Base-by-base conservation (phyloP, 768 basidiomycete species). In the Gelatoporia subvermispora region DNA sequence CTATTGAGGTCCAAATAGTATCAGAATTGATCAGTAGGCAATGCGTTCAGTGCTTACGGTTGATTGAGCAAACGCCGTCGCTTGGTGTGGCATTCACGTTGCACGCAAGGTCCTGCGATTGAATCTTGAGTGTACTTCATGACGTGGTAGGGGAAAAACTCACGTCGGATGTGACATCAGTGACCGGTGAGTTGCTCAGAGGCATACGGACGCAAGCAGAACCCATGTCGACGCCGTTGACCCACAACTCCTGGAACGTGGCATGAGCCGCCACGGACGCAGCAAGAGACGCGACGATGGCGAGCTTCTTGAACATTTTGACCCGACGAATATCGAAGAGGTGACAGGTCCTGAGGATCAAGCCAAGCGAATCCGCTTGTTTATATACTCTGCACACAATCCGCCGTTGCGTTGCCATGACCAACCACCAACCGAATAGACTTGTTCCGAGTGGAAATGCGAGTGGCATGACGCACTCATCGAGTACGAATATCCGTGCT, bases 201-300 rank as follows among this genome's bases (percentile, higher is more conserved):
- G 75, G 74, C 17, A 65, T 49, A 22, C 78, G 73, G 23, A 71
- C 73, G 56, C 77, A 79, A 43, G 71, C 69, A 25, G 58, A 64
- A 42, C 72, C 75, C 50, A 71, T 69, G 55, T 77, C 76, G 22
- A 74, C 71, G 45, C 67, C 69, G 45, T 75, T 74, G 43, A 77
- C 68, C 76, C 77, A 78, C 42, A 79, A 55, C 51, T 77, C 67
- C 58, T 79, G 77, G 67, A 74, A 79, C 3, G 77, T 78, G 24
- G 77, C 72, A 57, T 78, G 76, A 4, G 76, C 75, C 22, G 71
- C 66, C n/a, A 59, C 75, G 41, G 68, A 66, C 2, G 67, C 70
- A 43, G 66, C 55, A 38, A 74, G 57, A 11, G 66, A 61, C 10
- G 68, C 70, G n/a, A 60, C 59, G 38, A 68, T 50, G 28, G 64